Percentiles rank a stretch among this genome's conserved stretches.
phyloP scores from a whole-genome alignment of 2,329 filamentous ascomycete genomes.

The Epichloe amarillans region DNA sequence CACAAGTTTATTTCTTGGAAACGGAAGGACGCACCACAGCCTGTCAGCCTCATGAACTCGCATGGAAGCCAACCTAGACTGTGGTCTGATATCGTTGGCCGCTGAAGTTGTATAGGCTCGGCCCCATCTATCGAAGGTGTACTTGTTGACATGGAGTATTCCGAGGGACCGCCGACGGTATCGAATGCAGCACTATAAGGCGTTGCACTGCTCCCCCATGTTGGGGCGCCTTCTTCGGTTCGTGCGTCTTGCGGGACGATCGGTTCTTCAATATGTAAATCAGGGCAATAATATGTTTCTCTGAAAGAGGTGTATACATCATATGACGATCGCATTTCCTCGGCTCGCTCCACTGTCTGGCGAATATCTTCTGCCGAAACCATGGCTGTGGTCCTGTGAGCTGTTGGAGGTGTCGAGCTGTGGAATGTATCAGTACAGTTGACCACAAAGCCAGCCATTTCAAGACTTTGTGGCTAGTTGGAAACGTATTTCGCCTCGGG shows the following conservation, averaged over 20 bases:
- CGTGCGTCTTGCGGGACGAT: background rate
- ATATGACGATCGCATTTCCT: background rate
- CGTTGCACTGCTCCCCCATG: slow-evolving; percentile 7
- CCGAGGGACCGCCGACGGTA: slow-evolving; percentile 6
- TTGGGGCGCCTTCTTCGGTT: background rate
- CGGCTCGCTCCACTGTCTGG: background rate
- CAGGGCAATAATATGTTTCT: slow-evolving; percentile 2
- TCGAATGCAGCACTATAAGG: slow-evolving; percentile 7
- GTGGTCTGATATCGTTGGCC: slow-evolving; percentile 4
- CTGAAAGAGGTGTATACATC: background rate
- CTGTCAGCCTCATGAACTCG: slow-evolving; percentile 26
- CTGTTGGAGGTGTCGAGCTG: background rate
- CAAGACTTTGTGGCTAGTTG: background rate
- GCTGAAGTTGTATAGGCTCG: slow-evolving; percentile 6
- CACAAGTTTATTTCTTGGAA: slow-evolving; percentile 26
- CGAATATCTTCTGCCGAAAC: background rate
- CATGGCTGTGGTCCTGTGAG: background rate
- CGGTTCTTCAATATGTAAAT: slow-evolving; percentile 1
- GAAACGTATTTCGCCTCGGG: background rate
- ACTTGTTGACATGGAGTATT: slow-evolving; percentile 11
- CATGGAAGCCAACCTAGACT: slow-evolving; percentile 23
- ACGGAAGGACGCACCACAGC: slow-evolving; percentile 26
- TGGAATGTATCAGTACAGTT: background rate
- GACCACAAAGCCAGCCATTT: background rate
- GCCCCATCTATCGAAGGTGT: slow-evolving; percentile 10